Percentiles rank a stretch among this genome's conserved stretches.
These are phyloP conservation scores for Cladosporium sp. DNA, from an alignment of 2,329 filamentous ascomycete species.

Conservation along the genomic window DNA sequence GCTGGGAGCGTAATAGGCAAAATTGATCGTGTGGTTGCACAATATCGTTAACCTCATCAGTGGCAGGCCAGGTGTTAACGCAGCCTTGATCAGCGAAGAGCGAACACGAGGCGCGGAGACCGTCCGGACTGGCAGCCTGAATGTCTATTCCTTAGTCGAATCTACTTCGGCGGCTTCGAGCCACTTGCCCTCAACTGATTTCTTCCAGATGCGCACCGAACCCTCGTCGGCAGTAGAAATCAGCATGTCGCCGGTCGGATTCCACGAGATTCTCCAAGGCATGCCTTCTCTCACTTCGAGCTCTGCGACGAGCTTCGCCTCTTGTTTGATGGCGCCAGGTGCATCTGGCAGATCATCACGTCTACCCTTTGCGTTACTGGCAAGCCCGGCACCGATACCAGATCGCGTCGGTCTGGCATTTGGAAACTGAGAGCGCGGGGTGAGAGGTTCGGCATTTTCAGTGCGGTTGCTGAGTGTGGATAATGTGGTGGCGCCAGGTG, in stretches of 20 bases:
- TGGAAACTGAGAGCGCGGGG: slow-evolving; percentile 17
- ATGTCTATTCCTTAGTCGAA: slow-evolving; percentile 24
- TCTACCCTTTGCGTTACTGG: slow-evolving; percentile 49
- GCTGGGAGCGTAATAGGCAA: neutral
- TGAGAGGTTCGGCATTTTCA: neutral
- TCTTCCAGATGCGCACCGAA: slow-evolving; percentile 53
- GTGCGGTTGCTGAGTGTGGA: slow-evolving; percentile 23
- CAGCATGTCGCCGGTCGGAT: slow-evolving; percentile 63
- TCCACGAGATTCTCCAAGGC: slow-evolving; percentile 74
- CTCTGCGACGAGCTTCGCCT: slow-evolving; percentile 62
- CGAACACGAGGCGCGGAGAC: neutral
- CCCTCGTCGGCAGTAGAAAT: slow-evolving; percentile 78
- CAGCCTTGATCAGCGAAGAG: neutral
- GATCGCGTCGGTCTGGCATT: slow-evolving; percentile 41
- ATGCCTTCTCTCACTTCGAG: slow-evolving; percentile 68
- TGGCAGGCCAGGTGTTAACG: neutral
- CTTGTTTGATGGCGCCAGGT: slow-evolving; percentile 67
- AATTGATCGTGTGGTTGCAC: neutral
- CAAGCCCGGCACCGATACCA: slow-evolving; percentile 56
- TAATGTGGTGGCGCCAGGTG: slow-evolving; percentile 55
- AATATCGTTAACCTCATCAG: neutral
- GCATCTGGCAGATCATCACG: slow-evolving; percentile 55
- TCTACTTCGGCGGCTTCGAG: slow-evolving; percentile 52
- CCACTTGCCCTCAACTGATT: slow-evolving; percentile 50
- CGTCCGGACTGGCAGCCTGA: neutral